Evolutionary conservation across 2,329 filamentous ascomycete species (phyloP).

Genomic region (Diplodia sapinea): DNA sequence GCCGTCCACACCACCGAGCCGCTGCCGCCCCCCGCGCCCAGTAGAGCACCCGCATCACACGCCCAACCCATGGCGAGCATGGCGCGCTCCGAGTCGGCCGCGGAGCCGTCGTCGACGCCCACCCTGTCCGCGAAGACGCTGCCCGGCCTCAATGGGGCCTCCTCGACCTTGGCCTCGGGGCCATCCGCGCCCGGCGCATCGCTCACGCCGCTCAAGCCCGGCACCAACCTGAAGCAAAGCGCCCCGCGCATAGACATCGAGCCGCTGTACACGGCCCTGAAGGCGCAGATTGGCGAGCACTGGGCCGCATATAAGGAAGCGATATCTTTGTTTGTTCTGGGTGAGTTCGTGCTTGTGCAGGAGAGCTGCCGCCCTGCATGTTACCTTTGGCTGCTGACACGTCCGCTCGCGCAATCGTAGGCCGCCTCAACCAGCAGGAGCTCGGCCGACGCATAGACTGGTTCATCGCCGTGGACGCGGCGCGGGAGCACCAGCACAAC

Average conservation of each 20-base stretch:
- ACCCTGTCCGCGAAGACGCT: constrained; percentile 44
- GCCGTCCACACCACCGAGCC: constrained; percentile 37
- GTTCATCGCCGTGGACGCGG: constrained; percentile 60
- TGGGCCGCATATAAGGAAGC: constrained; percentile 67
- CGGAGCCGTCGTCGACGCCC: constrained; percentile 43
- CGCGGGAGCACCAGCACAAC: constrained; percentile 66
- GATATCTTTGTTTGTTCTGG: constrained; percentile 63
- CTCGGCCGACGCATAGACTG: constrained; percentile 62
- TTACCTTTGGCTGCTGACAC: not conserved
- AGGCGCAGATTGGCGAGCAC: constrained; percentile 61
- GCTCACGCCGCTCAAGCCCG: constrained; percentile 27
- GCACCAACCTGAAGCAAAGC: constrained; percentile 58
- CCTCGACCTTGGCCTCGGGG: constrained; percentile 1
- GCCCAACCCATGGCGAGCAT: constrained; percentile 46
- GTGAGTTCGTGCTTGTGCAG: constrained; percentile 44
- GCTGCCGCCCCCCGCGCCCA: constrained; percentile 36
- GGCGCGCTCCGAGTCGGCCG: constrained; percentile 46
- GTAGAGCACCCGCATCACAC: not conserved
- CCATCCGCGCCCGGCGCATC: constrained; percentile 32
- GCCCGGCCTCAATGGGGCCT: constrained; percentile 35
- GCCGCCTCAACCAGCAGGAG: constrained; percentile 66
- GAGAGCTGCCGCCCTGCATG: not conserved
- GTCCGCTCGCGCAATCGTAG: constrained; percentile 43
- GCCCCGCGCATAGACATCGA: constrained; percentile 68
- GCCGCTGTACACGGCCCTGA: constrained; percentile 66